These are phyloP conservation scores for Sporothrix pseudoabietina DNA, from an alignment of 2,329 filamentous ascomycete species.

Conservation along the genomic window DNA sequence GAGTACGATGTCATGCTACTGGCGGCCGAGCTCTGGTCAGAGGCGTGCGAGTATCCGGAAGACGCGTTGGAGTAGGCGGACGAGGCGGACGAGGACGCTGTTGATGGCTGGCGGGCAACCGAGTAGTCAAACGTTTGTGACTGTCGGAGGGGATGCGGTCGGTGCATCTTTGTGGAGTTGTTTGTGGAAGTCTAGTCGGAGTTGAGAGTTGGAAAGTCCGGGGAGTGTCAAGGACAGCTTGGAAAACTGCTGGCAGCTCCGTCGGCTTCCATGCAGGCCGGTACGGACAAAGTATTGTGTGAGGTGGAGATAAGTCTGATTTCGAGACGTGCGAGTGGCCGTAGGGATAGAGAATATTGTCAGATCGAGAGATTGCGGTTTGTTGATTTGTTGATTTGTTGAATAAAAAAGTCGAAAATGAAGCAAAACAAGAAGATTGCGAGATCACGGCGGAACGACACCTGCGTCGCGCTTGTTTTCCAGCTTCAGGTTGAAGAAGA, in stretches of 20 bases:
- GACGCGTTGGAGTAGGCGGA: conserved; percentile 62
- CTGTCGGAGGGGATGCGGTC: conserved; percentile 60
- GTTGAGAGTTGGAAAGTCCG: conserved; percentile 22
- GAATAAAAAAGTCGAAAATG: conserved; percentile 13
- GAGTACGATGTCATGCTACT: conserved; percentile 76
- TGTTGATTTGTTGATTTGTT: not conserved
- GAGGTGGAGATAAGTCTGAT: not conserved
- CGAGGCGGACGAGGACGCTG: conserved; percentile 69
- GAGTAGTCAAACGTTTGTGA: conserved; percentile 55
- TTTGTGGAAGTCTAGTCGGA: conserved; percentile 42
- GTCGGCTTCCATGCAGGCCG: conserved; percentile 29
- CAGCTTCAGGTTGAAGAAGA: conserved; percentile 6
- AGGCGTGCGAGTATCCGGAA: conserved; percentile 50
- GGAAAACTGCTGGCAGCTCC: conserved; percentile 31
- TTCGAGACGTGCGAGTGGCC: not conserved
- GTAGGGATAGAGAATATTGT: not conserved
- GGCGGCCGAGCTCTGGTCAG: conserved; percentile 51
- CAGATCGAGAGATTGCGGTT: not conserved
- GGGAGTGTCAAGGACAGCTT: conserved; percentile 38
- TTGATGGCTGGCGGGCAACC: conserved; percentile 66
- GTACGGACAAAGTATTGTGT: not conserved
- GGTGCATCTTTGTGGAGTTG: conserved; percentile 54
- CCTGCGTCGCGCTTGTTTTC: conserved; percentile 24
- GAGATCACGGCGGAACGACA: conserved; percentile 21
- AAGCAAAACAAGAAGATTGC: conserved; percentile 26